Evolutionary conservation across 495 filamentous ascomycete species (phyloP), one percentile per base, ranked within the genome.

Genomic region (Penicillium turbatum): DNA sequence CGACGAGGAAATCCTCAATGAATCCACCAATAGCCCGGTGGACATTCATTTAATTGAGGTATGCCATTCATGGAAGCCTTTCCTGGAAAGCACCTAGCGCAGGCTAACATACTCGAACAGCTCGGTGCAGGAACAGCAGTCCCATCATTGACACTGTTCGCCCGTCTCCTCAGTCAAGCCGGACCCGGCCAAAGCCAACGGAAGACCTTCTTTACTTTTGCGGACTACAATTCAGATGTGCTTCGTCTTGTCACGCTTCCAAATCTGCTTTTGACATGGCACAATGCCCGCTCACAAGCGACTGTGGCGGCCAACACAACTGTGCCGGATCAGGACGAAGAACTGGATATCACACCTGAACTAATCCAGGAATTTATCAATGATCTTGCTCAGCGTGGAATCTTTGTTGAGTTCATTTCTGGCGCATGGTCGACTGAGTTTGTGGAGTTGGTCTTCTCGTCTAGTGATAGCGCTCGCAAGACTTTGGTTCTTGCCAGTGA

Each of bases 121-220:
- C 82, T 96, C 30, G 93, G 93, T 15, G 90, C 90, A 61, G 93
- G 93, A 49, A 96, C 92, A 38, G 92, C 90, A 5, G 72, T 97
- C 21, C 93, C 93, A 26, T 87, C 82, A 6, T 74, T 95, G 24
- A 80, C 86, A 5, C 70, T 97, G 6, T 89, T 96, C 58, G 82
- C 88, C 37, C 80, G 83, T 66, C 74, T 84, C 17, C 72, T 96
- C 40, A 55, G 53, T n/a, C 62, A 72, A 31, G 53, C 59, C 4
- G 59, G 68, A 13, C 38, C 68, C 5, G 17, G 15, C 12, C 15
- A 41, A 56, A 62, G 54, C 50, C 17, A 50, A 29, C 36, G 53
- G 32, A 72, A 59, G 48, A 65, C 86, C 1, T 78, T 82, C 53
- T 82, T 96, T 54, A 84, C 84, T 5, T 76, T 97, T 30, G 85